These are phyloP conservation scores for Macrolepiota fuliginosa DNA, from an alignment of 768 basidiomycete species.

Conservation along the genomic window DNA sequence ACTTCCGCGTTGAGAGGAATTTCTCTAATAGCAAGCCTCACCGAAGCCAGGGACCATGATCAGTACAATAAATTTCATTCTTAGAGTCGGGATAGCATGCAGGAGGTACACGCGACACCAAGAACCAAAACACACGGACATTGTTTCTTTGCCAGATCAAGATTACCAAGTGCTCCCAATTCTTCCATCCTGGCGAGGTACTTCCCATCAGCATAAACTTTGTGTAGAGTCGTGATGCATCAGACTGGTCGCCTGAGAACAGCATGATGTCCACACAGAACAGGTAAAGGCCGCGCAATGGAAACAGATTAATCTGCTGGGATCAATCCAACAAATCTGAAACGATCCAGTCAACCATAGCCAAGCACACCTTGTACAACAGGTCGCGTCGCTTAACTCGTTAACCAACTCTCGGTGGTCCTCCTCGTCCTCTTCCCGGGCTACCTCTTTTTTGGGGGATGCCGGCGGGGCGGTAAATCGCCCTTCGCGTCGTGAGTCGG, in stretches of 20 bases:
- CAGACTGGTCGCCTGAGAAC: background rate
- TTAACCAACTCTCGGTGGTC: constrained; percentile 2
- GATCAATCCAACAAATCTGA: background rate
- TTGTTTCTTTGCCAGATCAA: background rate
- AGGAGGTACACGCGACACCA: background rate
- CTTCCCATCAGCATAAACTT: background rate
- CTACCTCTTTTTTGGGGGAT: no score
- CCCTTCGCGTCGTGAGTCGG: no score
- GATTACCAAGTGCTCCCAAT: background rate
- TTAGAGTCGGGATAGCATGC: no score
- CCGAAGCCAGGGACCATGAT: background rate
- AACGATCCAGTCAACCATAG: background rate
- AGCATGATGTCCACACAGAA: background rate
- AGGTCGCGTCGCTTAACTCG: background rate
- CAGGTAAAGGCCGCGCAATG: background rate
- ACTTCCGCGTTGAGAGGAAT: no score
- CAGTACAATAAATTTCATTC: background rate
- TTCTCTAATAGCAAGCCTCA: no score
- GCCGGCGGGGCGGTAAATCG: no score
- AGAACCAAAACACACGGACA: background rate
- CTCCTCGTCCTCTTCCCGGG: constrained; percentile 12
- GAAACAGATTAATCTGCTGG: background rate
- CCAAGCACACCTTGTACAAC: background rate
- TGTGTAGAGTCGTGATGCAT: background rate
- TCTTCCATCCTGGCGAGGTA: no score